These are phyloP conservation scores for Coniochaeta prunicola DNA, from an alignment of 2,329 filamentous ascomycete genomes.

Conservation along the genomic window DNA sequence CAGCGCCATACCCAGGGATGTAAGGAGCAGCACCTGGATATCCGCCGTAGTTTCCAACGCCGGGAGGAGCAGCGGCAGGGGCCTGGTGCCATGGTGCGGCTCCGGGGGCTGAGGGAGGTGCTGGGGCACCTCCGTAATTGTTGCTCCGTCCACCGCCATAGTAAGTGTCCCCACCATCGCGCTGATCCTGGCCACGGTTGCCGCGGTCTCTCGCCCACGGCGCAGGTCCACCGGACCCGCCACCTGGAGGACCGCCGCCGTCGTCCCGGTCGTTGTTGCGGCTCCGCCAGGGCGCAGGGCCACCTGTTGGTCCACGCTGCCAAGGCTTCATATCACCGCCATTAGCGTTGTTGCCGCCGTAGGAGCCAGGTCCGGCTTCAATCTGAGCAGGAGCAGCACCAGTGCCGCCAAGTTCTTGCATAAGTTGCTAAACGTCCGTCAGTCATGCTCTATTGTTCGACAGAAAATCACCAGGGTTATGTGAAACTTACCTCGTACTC, in stretches of 20 bases:
- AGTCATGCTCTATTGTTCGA: slow-evolving; percentile 23
- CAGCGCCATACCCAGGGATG: slow-evolving; percentile 38
- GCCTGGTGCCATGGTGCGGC: slow-evolving; percentile 57
- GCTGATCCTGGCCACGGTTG: slow-evolving; percentile 39
- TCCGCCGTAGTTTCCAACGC: slow-evolving; percentile 40
- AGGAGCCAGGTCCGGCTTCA: slow-evolving; percentile 67
- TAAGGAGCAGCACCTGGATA: slow-evolving; percentile 50
- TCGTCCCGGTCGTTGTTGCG: slow-evolving; percentile 47
- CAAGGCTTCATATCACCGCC: slow-evolving; percentile 68
- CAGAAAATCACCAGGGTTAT: not conserved
- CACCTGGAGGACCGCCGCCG: slow-evolving; percentile 27
- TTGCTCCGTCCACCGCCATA: slow-evolving; percentile 34
- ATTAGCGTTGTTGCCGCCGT: slow-evolving; percentile 37
- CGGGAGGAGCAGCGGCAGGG: slow-evolving; percentile 33
- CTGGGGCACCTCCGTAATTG: slow-evolving; percentile 15
- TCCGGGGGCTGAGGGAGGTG: slow-evolving; percentile 22
- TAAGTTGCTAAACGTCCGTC: slow-evolving; percentile 65
- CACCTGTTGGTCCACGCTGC: slow-evolving; percentile 80
- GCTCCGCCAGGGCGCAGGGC: slow-evolving; percentile 71
- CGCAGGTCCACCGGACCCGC: slow-evolving; percentile 39
- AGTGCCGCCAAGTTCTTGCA: slow-evolving; percentile 89
- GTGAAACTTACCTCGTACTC: slow-evolving; percentile 78
- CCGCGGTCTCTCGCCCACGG: slow-evolving; percentile 49
- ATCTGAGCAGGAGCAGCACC: slow-evolving; percentile 68
- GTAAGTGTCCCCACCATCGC: slow-evolving; percentile 32